Conservation (phyloP, 2,329 filamentous ascomycete species). For the Nemania serpens region DNA sequence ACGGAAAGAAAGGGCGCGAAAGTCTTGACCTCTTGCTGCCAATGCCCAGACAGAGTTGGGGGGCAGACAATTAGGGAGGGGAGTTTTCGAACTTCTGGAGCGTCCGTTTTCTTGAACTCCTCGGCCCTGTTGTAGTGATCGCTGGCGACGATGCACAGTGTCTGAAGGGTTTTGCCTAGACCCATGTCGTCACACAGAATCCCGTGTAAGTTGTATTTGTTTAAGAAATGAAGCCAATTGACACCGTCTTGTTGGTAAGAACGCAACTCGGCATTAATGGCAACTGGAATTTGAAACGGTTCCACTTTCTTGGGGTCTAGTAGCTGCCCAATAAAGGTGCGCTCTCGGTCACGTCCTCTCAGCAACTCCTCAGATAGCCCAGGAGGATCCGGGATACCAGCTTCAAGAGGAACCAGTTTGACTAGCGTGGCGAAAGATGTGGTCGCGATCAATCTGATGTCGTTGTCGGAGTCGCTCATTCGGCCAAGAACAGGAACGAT, state of each 20-base stretch:
- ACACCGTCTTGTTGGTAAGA: slow-evolving; percentile 99
- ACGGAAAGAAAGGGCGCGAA: slow-evolving; percentile 94
- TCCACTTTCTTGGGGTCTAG: slow-evolving; percentile 97
- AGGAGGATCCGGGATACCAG: slow-evolving; percentile 94
- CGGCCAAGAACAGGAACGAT: slow-evolving; percentile 95
- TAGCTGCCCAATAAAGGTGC: slow-evolving; percentile 96
- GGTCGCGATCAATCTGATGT: slow-evolving; percentile 90
- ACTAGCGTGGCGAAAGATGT: slow-evolving; percentile 97
- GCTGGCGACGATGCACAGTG: slow-evolving; percentile 95
- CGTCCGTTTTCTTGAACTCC: slow-evolving; percentile 82
- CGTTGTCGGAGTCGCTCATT: slow-evolving; percentile 98
- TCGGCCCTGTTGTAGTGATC: slow-evolving; percentile 94
- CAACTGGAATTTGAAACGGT: slow-evolving; percentile 88
- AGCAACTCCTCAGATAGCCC: slow-evolving; percentile 88
- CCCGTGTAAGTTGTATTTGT: slow-evolving; percentile 95
- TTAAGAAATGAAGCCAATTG: slow-evolving; percentile 98
- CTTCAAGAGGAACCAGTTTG: slow-evolving; percentile 94
- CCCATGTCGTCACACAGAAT: slow-evolving; percentile 99
- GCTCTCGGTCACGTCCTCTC: slow-evolving; percentile 87
- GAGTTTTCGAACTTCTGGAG: slow-evolving; percentile 76
- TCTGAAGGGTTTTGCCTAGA: slow-evolving; percentile 95
- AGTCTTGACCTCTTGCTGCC: slow-evolving; percentile 96
- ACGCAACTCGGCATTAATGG: slow-evolving; percentile 94
- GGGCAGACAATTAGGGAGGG: slow-evolving; percentile 96
- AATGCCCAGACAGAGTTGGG: slow-evolving; percentile 94